Evolutionary conservation across 1,284 basidiomycete genomes (phyloP).

Genomic region (Xerocomus nothofagi): DNA sequence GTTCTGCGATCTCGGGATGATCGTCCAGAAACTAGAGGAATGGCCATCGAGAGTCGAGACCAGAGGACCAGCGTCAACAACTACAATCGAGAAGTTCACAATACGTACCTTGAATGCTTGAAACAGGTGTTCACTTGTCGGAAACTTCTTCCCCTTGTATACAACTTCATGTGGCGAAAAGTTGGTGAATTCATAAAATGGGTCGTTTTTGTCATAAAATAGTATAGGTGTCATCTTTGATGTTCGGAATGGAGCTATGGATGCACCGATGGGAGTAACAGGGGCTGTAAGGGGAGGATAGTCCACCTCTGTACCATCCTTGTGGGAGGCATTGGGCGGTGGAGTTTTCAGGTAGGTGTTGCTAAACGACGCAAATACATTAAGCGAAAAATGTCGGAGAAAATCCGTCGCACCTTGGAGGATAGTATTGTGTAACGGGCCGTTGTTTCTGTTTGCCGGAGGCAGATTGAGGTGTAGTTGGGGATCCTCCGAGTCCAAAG

Average conservation of each 20-base stretch:
- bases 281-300: slow-evolving; percentile 38
- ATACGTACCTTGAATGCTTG: slow-evolving; percentile 61
- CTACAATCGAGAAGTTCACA: neutral
- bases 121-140: slow-evolving; percentile 69
- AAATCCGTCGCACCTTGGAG: slow-evolving; percentile 18
- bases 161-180: slow-evolving; percentile 60
- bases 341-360: slow-evolving; percentile 20
- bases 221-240: slow-evolving; percentile 41
- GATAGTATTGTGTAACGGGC: slow-evolving; percentile 29
- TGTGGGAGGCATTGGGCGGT: slow-evolving; percentile 5
- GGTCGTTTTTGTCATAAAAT: slow-evolving; percentile 61
- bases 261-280: slow-evolving; percentile 29
- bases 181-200: slow-evolving; percentile 68
- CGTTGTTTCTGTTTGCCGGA: slow-evolving; percentile 21
- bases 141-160: slow-evolving; percentile 58
- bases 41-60: neutral
- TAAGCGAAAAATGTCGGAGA: neutral
- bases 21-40: slow-evolving; percentile 51
- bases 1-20: slow-evolving; percentile 59
- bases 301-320: slow-evolving; percentile 16
- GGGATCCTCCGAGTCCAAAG: slow-evolving; percentile 33
- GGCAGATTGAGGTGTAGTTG: slow-evolving; percentile 25
- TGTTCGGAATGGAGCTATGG: slow-evolving; percentile 31
- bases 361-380: slow-evolving; percentile 12
- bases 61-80: neutral